phyloP scores from a whole-genome alignment of 2,329 filamentous ascomycete species.

The Aplosporella prunicola region DNA sequence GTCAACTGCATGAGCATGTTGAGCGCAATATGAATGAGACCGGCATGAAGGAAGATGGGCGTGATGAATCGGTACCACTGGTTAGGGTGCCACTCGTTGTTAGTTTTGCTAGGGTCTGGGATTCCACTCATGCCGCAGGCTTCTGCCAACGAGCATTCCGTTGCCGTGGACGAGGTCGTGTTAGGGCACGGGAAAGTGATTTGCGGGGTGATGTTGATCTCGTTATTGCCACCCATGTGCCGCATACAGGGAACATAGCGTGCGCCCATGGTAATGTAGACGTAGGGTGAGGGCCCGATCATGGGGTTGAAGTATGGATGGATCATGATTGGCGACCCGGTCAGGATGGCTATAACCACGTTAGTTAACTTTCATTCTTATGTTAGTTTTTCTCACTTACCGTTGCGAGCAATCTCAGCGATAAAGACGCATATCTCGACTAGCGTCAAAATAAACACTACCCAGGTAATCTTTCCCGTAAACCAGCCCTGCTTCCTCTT shows the following conservation, averaged over 20 bases:
- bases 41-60: conserved; percentile 92
- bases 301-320: conserved; percentile 89
- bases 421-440: conserved; percentile 81
- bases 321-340: conserved; percentile 67
- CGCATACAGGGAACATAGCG: conserved; percentile 94
- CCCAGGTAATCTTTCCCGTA: conserved; percentile 57
- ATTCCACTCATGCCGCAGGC: conserved; percentile 78
- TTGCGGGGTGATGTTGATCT: conserved; percentile 51
- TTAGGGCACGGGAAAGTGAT: conserved; percentile 74
- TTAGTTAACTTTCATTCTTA: conserved; percentile 2
- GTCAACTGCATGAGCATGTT: conserved; percentile 89
- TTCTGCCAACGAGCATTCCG: conserved; percentile 63
- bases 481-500: conserved; percentile 45
- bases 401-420: conserved; percentile 74
- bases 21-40: conserved; percentile 89
- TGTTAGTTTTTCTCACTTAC: conserved; percentile 38
- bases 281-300: conserved; percentile 85
- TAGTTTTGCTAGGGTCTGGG: conserved; percentile 51
- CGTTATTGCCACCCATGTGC: conserved; percentile 38
- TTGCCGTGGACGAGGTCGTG: conserved; percentile 51
- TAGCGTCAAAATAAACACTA: conserved; percentile 70
- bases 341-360: conserved; percentile 53
- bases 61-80: conserved; percentile 97
- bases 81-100: conserved; percentile 55
- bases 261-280: conserved; percentile 95